Base-by-base conservation (phyloP, 768 basidiomycete species). In the Trichaptum fuscoviolaceum region DNA sequence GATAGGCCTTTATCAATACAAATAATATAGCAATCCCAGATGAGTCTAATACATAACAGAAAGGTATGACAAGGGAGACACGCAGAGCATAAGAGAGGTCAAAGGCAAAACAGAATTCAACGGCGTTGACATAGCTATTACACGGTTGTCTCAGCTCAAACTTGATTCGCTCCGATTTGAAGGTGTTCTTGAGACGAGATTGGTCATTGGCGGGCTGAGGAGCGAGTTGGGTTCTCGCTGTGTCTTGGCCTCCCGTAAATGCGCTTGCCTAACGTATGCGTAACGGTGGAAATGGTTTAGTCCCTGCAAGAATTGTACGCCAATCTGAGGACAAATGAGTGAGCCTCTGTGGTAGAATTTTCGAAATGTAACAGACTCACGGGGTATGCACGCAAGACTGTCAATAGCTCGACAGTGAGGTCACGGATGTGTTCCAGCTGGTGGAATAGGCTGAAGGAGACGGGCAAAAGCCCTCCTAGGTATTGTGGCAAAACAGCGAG, bases 401-500 rank as follows among this genome's bases (percentile, higher is more conserved):
- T 89, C 70, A 99, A 88, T 62, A 97, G 80, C 66, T 94, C 91
- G 35, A 98, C 85, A 0, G 93, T 91, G 18, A 85, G 81, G 34
- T 93, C 90, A 25, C 93, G 86, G 35, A 95, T 85, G 7, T 79
- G 71, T 69, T 93, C 87, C 62, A 85, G 83, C 65, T 93, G 92
- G 77, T 99, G 96, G 79, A 98, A 97, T 7, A 98, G 80, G 10
- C 93, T 91, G 74, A 97, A 95, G 35, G 90, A 89, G 42, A 99
- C 80, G 26, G 94, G 91, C 24, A 93, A 77, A 18, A 99, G 81
- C 1, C 97, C 96, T 36, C 93, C 93, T 6, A 82, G 81, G 70
- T 93, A 89, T 0, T 89, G 86, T 12, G 92, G 87, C 35, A 92
- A 76, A 63, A 84, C 82, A 1, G 95, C 85, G 30, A 99, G 80